A percentile compares a stretch with the other conserved stretches of the same genome.
Conservation (phyloP, 352 stramenopile genomes). For the Globisporangium ultimum region DNA sequence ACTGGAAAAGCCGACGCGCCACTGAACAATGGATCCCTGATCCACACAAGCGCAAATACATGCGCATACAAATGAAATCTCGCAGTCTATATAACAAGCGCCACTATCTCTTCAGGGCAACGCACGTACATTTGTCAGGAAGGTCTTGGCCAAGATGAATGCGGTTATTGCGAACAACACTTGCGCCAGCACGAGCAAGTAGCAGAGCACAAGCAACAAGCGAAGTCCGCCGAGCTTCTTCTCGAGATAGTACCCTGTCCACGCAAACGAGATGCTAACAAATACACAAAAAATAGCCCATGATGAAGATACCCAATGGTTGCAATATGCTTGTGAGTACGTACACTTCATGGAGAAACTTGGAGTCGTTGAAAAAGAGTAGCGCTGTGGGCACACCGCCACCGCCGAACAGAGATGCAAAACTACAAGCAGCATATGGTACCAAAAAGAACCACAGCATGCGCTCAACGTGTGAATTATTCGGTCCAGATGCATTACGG, state of each 20-base stretch:
- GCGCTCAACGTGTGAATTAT: background rate
- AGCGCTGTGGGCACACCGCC: conserved; percentile 1
- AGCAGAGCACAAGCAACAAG: conserved; percentile 17
- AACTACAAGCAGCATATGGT: background rate
- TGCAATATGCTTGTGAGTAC: background rate
- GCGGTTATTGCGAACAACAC: conserved; percentile 14
- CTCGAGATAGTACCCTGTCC: conserved; percentile 25
- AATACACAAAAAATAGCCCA: background rate
- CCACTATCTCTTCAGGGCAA: background rate
- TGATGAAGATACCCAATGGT: too few relatives aligned
- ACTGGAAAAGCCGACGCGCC: conserved; percentile 19
- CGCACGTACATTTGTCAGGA: conserved; percentile 14
- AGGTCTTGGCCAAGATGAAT: conserved; percentile 16
- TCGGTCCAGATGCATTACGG: too few relatives aligned
- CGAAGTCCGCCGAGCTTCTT: conserved; percentile 20
- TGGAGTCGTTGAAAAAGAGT: conserved; percentile 1
- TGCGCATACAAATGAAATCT: too few relatives aligned
- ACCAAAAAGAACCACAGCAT: background rate
- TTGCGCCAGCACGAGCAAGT: conserved; percentile 21
- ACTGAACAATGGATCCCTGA: conserved; percentile 15
- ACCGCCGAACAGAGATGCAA: conserved; percentile 2
- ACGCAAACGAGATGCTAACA: conserved; percentile 22
- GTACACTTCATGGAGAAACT: conserved; percentile 16
- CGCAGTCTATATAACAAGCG: too few relatives aligned
- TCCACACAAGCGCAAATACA: too few relatives aligned